Conservation (phyloP, 2,329 filamentous ascomycete species). For the Stemphylium beticola region DNA sequence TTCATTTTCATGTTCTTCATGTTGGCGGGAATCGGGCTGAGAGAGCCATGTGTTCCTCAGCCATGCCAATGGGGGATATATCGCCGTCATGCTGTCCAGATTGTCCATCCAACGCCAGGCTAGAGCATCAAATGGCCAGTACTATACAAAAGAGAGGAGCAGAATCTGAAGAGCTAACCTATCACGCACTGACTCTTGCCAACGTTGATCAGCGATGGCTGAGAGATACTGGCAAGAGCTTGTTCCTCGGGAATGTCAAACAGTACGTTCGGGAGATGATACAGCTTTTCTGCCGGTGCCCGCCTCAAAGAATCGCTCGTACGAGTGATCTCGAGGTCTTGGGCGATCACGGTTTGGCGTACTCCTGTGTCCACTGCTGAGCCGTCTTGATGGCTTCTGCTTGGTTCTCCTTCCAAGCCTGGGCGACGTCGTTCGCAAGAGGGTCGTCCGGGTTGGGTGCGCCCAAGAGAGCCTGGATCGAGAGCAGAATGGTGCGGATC, state of each 20-base stretch:
- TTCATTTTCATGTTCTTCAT: constrained; percentile 27
- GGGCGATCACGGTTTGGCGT: constrained; percentile 60
- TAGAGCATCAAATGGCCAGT: constrained; percentile 16
- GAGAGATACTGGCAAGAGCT: neutral
- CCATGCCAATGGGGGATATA: constrained; percentile 20
- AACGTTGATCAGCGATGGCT: neutral
- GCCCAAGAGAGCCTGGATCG: constrained; percentile 94
- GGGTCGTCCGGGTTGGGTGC: constrained; percentile 98
- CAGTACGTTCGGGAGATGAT: neutral
- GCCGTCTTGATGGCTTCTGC: constrained; percentile 90
- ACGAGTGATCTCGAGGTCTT: neutral
- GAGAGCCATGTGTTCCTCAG: constrained; percentile 13
- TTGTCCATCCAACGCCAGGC: constrained; percentile 28
- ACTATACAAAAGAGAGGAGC: constrained; percentile 15
- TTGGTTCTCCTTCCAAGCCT: constrained; percentile 97
- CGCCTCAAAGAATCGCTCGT: neutral
- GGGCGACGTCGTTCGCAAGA: constrained; percentile 96
- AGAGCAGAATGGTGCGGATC: constrained; percentile 97
- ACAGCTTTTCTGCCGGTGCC: neutral
- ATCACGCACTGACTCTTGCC: neutral
- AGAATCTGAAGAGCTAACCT: constrained; percentile 3
- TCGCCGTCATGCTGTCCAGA: constrained; percentile 24
- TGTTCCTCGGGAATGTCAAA: constrained; percentile 1
- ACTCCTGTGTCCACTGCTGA: constrained; percentile 86
- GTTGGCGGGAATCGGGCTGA: constrained; percentile 11